A percentile compares a stretch with the other conserved stretches of the same genome.
Evolutionary conservation across 1,284 basidiomycete species (phyloP).

Genomic region (Pisolithus thermaeus): DNA sequence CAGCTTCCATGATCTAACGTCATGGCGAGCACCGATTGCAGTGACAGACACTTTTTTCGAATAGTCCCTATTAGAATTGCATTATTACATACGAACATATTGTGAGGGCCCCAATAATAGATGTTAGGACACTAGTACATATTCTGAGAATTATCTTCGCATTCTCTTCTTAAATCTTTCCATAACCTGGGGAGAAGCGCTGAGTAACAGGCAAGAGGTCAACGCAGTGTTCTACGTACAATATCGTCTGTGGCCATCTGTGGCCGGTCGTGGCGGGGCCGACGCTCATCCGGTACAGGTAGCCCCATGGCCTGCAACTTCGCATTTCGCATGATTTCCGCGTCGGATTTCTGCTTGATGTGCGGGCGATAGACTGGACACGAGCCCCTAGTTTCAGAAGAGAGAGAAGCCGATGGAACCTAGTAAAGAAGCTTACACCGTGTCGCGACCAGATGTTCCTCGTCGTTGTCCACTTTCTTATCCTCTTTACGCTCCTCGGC

Average conservation of each 20-base stretch:
- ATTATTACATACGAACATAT: too few relatives aligned
- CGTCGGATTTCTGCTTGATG: conserved; percentile 74
- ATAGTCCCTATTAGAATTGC: too few relatives aligned
- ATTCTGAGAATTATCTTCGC: conserved; percentile 44
- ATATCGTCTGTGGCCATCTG: conserved; percentile 90
- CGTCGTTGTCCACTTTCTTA: conserved; percentile 54
- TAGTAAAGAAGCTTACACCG: conserved; percentile 58
- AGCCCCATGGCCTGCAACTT: conserved; percentile 79
- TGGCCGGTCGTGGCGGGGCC: conserved; percentile 47
- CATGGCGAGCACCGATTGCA: too few relatives aligned
- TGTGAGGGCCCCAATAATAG: too few relatives aligned
- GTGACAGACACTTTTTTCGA: too few relatives aligned
- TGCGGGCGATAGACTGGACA: conserved; percentile 76
- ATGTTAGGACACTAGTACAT: neutral
- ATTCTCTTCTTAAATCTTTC: conserved; percentile 85
- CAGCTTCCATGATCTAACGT: neutral
- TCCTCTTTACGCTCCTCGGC: conserved; percentile 65
- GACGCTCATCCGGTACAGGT: conserved; percentile 51
- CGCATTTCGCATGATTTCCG: conserved; percentile 80
- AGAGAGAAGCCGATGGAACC: neutral
- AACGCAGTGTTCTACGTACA: conserved; percentile 36
- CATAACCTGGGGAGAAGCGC: conserved; percentile 54
- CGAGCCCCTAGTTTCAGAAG: neutral
- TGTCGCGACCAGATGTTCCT: conserved; percentile 74
- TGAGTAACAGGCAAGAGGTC: conserved; percentile 3